A percentile compares a stretch with the other conserved stretches of the same genome.
Evolutionary conservation across 495 filamentous ascomycete species (phyloP).

Genomic region (Trypethelium eluteriae): DNA sequence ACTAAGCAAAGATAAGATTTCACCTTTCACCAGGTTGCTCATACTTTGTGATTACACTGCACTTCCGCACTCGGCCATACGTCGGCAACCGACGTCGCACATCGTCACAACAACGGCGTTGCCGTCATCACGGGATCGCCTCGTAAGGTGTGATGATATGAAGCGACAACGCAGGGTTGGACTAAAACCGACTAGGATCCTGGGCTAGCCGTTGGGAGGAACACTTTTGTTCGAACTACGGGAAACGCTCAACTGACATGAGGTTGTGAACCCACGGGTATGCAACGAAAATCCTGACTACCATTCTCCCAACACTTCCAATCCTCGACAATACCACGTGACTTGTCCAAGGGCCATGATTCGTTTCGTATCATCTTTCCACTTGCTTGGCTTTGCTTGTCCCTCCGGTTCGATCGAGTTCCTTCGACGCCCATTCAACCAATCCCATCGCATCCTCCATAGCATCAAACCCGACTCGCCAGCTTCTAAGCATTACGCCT

Average conservation of each 20-base stretch:
- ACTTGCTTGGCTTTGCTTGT: neutral
- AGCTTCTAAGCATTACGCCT: slow-evolving; percentile 71
- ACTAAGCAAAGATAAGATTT: no score
- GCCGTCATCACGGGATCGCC: no score
- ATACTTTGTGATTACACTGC: no score
- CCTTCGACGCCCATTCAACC: slow-evolving; percentile 40
- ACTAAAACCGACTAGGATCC: neutral
- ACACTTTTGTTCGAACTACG: neutral
- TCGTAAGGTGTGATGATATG: neutral
- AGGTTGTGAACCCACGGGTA: slow-evolving; percentile 9
- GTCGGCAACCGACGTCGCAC: no score
- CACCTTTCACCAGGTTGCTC: no score
- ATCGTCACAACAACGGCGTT: no score
- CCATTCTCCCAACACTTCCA: neutral
- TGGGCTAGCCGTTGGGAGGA: neutral
- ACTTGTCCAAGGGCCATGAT: neutral
- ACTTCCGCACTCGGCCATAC: no score
- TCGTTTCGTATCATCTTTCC: neutral
- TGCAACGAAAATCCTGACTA: neutral
- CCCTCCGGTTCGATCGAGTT: slow-evolving; percentile 26
- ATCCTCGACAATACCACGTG: neutral
- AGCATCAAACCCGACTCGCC: slow-evolving; percentile 80
- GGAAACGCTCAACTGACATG: neutral
- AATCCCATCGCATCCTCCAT: slow-evolving; percentile 48
- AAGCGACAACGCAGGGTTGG: neutral